Percentiles rank a stretch among this genome's conserved stretches.
These are phyloP conservation scores for Trypanosoma conorhini DNA, from an alignment of 208 protist genomes.

Conservation along the genomic window DNA sequence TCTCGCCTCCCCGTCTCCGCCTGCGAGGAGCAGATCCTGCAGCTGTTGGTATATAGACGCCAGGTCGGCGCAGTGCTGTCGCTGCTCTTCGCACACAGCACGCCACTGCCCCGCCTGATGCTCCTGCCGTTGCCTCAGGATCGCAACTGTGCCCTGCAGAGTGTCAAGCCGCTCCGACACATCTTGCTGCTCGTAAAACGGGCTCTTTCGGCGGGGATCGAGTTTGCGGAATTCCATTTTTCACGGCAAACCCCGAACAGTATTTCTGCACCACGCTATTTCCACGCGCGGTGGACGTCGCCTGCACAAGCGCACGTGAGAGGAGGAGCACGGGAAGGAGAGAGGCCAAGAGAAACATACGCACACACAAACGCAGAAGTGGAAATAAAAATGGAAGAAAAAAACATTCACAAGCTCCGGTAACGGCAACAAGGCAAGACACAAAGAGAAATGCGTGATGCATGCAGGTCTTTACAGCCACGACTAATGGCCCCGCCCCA, in stretches of 20 bases:
- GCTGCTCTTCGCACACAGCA: slow-evolving; percentile 16
- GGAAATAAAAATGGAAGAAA: background rate
- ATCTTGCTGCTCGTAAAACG: slow-evolving; percentile 5
- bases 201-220: slow-evolving; percentile 1
- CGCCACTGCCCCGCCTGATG: slow-evolving; percentile 21
- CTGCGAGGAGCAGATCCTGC: slow-evolving; percentile 11
- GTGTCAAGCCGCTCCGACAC: slow-evolving; percentile 17
- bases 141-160: slow-evolving; percentile 1
- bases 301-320: background rate
- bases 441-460: background rate
- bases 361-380: no score
- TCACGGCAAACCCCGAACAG: background rate
- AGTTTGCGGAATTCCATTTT: slow-evolving; percentile 3
- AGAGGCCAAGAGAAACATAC: background rate
- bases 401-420: background rate
- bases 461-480: background rate
- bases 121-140: slow-evolving; percentile 20
- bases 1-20: background rate
- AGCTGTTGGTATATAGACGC: slow-evolving; percentile 29
- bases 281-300: background rate
- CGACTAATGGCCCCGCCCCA: background rate
- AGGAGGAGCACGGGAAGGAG: no score
- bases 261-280: background rate
- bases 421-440: background rate
- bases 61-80: slow-evolving; percentile 27